Conservation (phyloP, 2,329 filamentous ascomycete species). For the Harringtonia lauricola region DNA sequence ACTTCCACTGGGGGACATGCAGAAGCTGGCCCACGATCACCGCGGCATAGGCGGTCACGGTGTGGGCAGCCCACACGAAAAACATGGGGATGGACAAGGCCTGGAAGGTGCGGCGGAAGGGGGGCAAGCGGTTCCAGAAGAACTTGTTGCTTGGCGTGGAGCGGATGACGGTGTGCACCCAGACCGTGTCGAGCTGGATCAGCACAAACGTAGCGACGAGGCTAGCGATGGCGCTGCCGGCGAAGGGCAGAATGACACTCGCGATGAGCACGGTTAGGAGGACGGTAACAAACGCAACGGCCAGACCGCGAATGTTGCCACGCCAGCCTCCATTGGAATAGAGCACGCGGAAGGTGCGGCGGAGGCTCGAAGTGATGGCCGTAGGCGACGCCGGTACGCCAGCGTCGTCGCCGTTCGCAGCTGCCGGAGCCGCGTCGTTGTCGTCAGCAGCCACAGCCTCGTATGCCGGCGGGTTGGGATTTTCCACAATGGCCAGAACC, state of each 20-base stretch:
- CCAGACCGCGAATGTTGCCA: slow-evolving; percentile 59
- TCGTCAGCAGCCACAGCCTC: slow-evolving; percentile 35
- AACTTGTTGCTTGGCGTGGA: slow-evolving; percentile 49
- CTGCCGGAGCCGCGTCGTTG: slow-evolving; percentile 2
- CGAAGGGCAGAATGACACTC: slow-evolving; percentile 30
- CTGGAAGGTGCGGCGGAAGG: slow-evolving; percentile 51
- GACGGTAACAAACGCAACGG: slow-evolving; percentile 34
- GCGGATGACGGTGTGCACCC: slow-evolving; percentile 74
- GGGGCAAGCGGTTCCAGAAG: slow-evolving; percentile 61
- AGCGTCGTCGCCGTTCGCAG: slow-evolving; percentile 19
- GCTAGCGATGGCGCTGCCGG: slow-evolving; percentile 26
- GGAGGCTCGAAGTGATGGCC: slow-evolving; percentile 39
- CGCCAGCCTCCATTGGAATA: slow-evolving; percentile 50
- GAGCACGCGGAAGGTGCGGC: slow-evolving; percentile 43
- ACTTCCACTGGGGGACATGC: slow-evolving; percentile 29
- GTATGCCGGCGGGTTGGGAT: slow-evolving; percentile 44
- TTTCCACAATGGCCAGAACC: slow-evolving; percentile 46
- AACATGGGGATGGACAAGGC: slow-evolving; percentile 59
- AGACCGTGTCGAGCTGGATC: slow-evolving; percentile 60
- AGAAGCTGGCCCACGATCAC: slow-evolving; percentile 33
- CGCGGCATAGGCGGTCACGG: slow-evolving; percentile 37
- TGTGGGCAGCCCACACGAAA: slow-evolving; percentile 47
- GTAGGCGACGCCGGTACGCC: slow-evolving; percentile 22
- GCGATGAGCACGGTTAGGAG: slow-evolving; percentile 21
- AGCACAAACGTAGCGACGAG: slow-evolving; percentile 48